A percentile compares a stretch with the other conserved stretches of the same genome.
Evolutionary conservation across 176 grass and related monocot genomes (phyloP).

Genomic region (Miscanthus lutarioriparius): DNA sequence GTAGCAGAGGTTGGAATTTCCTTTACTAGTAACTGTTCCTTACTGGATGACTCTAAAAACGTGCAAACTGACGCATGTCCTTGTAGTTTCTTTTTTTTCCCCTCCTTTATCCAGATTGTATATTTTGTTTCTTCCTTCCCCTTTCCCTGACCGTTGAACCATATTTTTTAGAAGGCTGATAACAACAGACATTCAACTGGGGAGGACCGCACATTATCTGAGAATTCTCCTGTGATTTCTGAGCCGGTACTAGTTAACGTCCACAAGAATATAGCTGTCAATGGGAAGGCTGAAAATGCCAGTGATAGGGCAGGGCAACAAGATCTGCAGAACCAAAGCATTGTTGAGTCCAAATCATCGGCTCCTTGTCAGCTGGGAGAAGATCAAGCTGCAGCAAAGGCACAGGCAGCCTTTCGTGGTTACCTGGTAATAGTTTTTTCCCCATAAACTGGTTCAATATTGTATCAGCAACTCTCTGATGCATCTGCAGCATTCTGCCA

Average conservation of each 20-base stretch:
- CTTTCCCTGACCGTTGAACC: background rate
- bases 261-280: constrained; percentile 40
- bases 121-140: background rate
- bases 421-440: constrained; percentile 63
- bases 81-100: background rate
- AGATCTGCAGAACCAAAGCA: constrained; percentile 37
- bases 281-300: constrained; percentile 44
- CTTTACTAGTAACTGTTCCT: background rate
- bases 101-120: constrained; percentile 17
- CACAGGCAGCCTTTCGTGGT: constrained; percentile 93
- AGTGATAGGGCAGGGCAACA: constrained; percentile 22
- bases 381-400: constrained; percentile 79
- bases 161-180: constrained; percentile 42
- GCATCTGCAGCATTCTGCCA: background rate
- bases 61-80: background rate
- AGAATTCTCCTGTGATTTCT: constrained; percentile 70
- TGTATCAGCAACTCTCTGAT: background rate
- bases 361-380: constrained; percentile 48
- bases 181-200: constrained; percentile 50
- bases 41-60: background rate
- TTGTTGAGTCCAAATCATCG: constrained; percentile 35
- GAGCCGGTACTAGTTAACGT: constrained; percentile 66
- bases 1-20: background rate
- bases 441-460: background rate
- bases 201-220: constrained; percentile 47